Percentiles rank a stretch among this genome's conserved stretches.
These are phyloP conservation scores for Eimeria acervulina DNA, from an alignment of 169 alveolate species.

Conservation along the genomic window DNA sequence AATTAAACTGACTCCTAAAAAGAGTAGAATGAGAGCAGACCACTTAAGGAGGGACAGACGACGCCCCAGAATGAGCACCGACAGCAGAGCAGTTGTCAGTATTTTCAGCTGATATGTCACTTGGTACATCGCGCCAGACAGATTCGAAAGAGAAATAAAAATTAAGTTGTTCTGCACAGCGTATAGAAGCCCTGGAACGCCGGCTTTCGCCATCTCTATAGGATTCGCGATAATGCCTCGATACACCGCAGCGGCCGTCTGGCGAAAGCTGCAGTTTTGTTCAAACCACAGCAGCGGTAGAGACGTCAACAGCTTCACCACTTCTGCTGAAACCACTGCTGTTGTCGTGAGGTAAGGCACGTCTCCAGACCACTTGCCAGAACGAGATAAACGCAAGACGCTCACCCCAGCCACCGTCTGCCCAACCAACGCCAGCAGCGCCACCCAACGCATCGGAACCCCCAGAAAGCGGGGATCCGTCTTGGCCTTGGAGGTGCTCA, in stretches of 20 bases:
- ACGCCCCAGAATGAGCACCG: slow-evolving; percentile 85
- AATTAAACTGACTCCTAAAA: slow-evolving; percentile 85
- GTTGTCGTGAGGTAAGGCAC: slow-evolving; percentile 50
- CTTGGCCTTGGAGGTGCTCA: background rate
- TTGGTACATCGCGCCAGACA: slow-evolving; percentile 90
- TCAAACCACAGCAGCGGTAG: slow-evolving; percentile 55
- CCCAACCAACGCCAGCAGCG: slow-evolving; percentile 55
- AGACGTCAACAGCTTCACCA: slow-evolving; percentile 55
- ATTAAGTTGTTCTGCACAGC: slow-evolving; percentile 88
- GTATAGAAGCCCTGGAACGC: slow-evolving; percentile 90
- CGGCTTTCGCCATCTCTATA: slow-evolving; percentile 70
- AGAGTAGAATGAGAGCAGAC: slow-evolving; percentile 85
- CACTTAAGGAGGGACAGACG: slow-evolving; percentile 79
- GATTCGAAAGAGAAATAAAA: slow-evolving; percentile 87
- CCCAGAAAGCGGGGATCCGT: slow-evolving; percentile 29
- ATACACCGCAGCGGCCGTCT: background rate
- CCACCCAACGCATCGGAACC: slow-evolving; percentile 74
- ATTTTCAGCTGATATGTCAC: slow-evolving; percentile 89
- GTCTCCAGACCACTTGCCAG: background rate
- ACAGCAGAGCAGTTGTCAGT: slow-evolving; percentile 88
- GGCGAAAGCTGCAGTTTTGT: slow-evolving; percentile 29
- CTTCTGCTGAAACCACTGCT: slow-evolving; percentile 56
- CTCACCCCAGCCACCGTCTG: slow-evolving; percentile 77
- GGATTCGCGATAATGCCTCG: slow-evolving; percentile 8
- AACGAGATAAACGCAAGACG: slow-evolving; percentile 31